Conservation (phyloP, 805 yeast genomes). For the Metschnikowia chrysomelidarum region DNA sequence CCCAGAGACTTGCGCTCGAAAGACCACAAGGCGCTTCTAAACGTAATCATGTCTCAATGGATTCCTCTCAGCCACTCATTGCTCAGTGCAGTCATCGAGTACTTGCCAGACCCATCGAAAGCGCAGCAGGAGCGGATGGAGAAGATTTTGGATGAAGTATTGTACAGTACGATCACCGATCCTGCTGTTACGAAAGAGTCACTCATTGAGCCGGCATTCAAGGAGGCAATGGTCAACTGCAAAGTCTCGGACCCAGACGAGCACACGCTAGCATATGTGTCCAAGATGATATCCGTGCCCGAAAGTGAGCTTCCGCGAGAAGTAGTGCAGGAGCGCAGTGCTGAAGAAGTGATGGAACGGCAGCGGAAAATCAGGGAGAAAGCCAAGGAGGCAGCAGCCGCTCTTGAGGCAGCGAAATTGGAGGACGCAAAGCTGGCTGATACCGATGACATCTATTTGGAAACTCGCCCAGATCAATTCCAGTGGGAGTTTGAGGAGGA, state of each 20-base stretch:
- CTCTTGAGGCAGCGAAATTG: slow-evolving; percentile 23
- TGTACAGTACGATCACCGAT: slow-evolving; percentile 51
- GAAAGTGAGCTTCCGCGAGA: slow-evolving; percentile 72
- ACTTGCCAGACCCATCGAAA: slow-evolving; percentile 74
- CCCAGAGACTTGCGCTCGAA: slow-evolving; percentile 80
- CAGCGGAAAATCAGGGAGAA: slow-evolving; percentile 63
- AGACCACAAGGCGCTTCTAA: slow-evolving; percentile 63
- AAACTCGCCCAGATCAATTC: slow-evolving; percentile 33
- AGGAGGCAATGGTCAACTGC: slow-evolving; percentile 62
- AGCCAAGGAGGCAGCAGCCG: slow-evolving; percentile 67
- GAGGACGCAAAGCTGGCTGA: slow-evolving; percentile 24
- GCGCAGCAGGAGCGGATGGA: slow-evolving; percentile 77
- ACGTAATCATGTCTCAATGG: slow-evolving; percentile 85
- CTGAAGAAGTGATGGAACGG: slow-evolving; percentile 60
- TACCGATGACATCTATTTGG: slow-evolving; percentile 28
- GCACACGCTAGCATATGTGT: slow-evolving; percentile 67
- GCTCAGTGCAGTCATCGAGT: slow-evolving; percentile 77
- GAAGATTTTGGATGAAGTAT: slow-evolving; percentile 49
- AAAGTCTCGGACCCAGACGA: slow-evolving; percentile 57
- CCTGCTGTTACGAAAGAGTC: slow-evolving; percentile 27
- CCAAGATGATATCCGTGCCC: slow-evolving; percentile 87
- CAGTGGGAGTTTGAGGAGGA: slow-evolving; percentile 52
- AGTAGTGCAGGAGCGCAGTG: slow-evolving; percentile 37
- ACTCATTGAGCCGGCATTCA: slow-evolving; percentile 47
- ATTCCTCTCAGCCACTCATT: slow-evolving; percentile 87